Base-by-base conservation (phyloP, 2,329 filamentous ascomycete genomes). In the Meredithiella fracta region DNA sequence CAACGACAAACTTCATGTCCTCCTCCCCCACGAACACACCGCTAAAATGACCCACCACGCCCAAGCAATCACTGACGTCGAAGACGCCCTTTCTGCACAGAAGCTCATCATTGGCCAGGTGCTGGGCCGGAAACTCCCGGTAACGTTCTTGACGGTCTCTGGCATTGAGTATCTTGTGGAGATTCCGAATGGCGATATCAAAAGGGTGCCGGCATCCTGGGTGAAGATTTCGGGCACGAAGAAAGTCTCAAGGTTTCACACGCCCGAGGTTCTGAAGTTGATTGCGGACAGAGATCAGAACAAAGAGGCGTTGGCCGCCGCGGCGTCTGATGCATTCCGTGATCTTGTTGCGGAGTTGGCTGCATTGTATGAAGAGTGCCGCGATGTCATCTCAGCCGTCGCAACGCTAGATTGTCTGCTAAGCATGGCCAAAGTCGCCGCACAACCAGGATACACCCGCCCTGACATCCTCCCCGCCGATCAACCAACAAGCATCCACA, bases 91-190 rank as follows among this genome's bases (percentile, higher is more conserved):
- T 1, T 78, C 91, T 59, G 77, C 80, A 15, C 87, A 97, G 66
- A 83, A 83, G 42, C 67, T 76, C 26, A 78, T 75, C 11, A 88
- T 87, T 1, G 86, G 85, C 1, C 72, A 78, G 47, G 85, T 82
- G 58, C 72, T 98, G 17, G 81, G 81, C 60, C 84, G 82, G 65
- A 85, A 80, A 62, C 70, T 72, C 2, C 78, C 80, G 49, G 78
- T 92, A 22, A 75, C 82, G 3, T 98, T 95, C 65, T 80, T 82
- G 25, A 92, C 87, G 0, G 86, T 92, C 6, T 79, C 88, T 1
- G 90, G 90, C 6, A 94, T 97, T 62, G 92, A 97, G 66, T 98
- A 88, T 65, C 78, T 98, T 20, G 86, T 98, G 63, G 92, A 97
- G 68, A 85, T 98, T 4, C 77, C 86, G 61, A 96, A 94, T 67